A percentile compares a stretch with the other conserved stretches of the same genome.
Evolutionary conservation across 2,329 filamentous ascomycete species (phyloP).

Genomic region (Fusarium setosum): DNA sequence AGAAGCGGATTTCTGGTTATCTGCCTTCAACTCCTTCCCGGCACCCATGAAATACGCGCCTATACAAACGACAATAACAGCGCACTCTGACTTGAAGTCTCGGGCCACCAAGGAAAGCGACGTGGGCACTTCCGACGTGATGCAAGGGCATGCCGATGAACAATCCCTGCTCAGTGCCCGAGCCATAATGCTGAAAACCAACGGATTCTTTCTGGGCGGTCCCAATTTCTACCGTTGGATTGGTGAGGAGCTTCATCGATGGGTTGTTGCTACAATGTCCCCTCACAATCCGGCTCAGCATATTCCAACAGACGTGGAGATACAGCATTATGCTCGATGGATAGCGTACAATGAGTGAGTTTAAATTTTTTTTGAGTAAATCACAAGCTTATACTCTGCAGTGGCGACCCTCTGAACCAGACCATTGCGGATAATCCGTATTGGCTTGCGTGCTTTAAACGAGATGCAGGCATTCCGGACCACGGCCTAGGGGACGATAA

Average conservation of each 20-base stretch:
- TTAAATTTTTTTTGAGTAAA: rapidly evolving
- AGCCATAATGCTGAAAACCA: constrained; percentile 1
- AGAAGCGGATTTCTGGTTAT: constrained; percentile 3
- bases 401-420: constrained; percentile 5
- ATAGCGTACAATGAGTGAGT: constrained; percentile 45
- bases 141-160: neutral
- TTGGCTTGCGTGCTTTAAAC: constrained; percentile 6
- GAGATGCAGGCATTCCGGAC: neutral
- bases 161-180: constrained; percentile 8
- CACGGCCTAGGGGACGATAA: too few species aligned
- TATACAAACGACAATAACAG: neutral
- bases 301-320: constrained; percentile 49
- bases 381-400: neutral
- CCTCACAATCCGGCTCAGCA: constrained; percentile 44
- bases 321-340: constrained; percentile 48
- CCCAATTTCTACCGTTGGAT: constrained; percentile 37
- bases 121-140: neutral
- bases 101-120: neutral
- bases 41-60: neutral
- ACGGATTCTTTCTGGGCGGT: constrained; percentile 34
- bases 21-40: neutral
- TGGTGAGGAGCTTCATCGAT: constrained; percentile 32
- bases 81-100: neutral
- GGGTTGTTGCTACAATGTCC: constrained; percentile 44
- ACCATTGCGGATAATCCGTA: constrained; percentile 4